phyloP scores from a whole-genome alignment of 2,329 filamentous ascomycete species.

The Dactylellina drechsleri region DNA sequence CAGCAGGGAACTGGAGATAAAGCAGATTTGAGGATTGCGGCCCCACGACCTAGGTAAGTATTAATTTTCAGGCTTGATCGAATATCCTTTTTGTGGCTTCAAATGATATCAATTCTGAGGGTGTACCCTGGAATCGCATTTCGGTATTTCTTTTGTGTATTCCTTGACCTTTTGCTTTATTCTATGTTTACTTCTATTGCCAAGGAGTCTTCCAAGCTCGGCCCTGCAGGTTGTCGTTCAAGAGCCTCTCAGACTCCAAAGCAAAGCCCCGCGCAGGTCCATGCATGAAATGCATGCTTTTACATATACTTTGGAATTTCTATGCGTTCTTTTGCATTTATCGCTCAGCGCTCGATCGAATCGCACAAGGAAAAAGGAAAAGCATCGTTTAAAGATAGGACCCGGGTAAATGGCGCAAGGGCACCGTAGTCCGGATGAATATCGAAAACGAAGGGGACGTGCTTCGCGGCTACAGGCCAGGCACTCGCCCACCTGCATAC shows the following conservation, averaged over 20 bases:
- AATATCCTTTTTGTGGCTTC: constrained; percentile 1
- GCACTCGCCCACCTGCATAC: constrained; percentile 51
- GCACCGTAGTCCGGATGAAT: constrained; percentile 43
- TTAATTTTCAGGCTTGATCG: background rate
- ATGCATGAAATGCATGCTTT: constrained; percentile 32
- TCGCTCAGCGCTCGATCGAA: constrained; percentile 31
- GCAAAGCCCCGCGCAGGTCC: constrained; percentile 15
- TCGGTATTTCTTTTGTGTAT: background rate
- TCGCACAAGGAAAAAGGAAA: constrained; percentile 6
- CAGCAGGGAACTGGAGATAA: constrained; percentile 14
- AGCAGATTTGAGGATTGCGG: constrained; percentile 23
- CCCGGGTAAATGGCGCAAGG: constrained; percentile 35
- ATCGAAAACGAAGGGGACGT: constrained; percentile 46
- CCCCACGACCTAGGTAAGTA: constrained; percentile 33
- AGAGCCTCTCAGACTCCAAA: constrained; percentile 1
- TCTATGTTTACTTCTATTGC: background rate
- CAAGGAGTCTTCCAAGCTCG: background rate
- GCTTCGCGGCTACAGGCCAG: constrained; percentile 23
- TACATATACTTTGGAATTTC: constrained; percentile 3
- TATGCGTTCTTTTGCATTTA: constrained; percentile 25
- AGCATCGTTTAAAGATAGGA: constrained; percentile 20
- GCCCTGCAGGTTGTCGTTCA: constrained; percentile 1
- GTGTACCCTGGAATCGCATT: background rate
- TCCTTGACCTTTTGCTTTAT: background rate
- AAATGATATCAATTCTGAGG: background rate